These are phyloP conservation scores for Volvox africanus DNA, from an alignment of 139 green algal genomes.

Conservation along the genomic window DNA sequence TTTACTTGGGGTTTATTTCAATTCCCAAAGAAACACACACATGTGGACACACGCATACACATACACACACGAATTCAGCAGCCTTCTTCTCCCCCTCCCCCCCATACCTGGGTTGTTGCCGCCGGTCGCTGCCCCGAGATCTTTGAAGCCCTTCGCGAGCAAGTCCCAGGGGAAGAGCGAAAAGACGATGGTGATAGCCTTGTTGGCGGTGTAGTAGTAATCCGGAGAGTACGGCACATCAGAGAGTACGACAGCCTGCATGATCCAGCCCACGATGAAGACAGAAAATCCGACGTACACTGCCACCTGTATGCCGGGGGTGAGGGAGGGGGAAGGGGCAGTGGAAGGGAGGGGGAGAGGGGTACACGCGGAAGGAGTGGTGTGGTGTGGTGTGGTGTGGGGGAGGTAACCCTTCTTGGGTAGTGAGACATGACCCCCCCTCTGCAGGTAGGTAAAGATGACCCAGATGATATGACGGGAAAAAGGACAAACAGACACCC, in stretches of 20 bases:
- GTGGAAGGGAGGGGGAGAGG: background rate
- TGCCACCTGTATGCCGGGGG: slow-evolving; percentile 58
- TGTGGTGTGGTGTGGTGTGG: too few relatives aligned
- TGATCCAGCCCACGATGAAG: slow-evolving; percentile 87
- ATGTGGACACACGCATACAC: too few relatives aligned
- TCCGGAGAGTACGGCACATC: slow-evolving; percentile 78
- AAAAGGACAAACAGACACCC: background rate
- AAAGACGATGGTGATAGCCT: slow-evolving; percentile 76
- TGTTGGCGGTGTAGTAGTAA: slow-evolving; percentile 60
- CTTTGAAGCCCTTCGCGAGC: slow-evolving; percentile 85
- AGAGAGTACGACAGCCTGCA: slow-evolving; percentile 70
- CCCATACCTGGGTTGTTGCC: background rate
- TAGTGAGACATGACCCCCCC: background rate
- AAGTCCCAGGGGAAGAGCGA: slow-evolving; percentile 84
- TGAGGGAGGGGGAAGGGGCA: background rate
- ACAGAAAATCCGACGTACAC: slow-evolving; percentile 93
- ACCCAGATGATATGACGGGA: background rate
- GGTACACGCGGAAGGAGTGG: background rate
- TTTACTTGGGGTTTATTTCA: too few relatives aligned
- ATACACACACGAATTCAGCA: background rate
- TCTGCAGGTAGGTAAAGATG: background rate
- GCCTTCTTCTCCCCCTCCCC: background rate
- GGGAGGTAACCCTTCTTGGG: background rate
- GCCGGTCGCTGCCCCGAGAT: slow-evolving; percentile 75
- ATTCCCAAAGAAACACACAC: too few relatives aligned